Conservation (phyloP, 345 rosid species). For the Nasturtium officinale region DNA sequence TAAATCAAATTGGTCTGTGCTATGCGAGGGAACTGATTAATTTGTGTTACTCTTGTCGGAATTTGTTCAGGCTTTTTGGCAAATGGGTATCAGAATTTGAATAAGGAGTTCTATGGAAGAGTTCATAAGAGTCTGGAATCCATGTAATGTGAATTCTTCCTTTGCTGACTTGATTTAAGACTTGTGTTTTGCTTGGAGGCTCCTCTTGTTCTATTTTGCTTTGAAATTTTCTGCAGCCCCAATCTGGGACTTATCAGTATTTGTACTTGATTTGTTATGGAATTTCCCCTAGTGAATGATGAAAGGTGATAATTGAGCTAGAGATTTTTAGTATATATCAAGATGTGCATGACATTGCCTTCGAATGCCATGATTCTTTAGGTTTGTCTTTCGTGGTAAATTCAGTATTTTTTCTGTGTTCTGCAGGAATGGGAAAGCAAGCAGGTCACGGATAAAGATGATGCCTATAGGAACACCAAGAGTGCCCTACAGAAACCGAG, state of each 20-base stretch:
- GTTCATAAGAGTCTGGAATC: constrained; percentile 66
- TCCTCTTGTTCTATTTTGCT: constrained; percentile 18
- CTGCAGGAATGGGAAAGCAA: constrained; percentile 54
- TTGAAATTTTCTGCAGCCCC: neutral
- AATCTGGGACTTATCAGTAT: neutral
- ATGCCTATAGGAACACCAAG: constrained; percentile 85
- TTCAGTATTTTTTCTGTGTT: constrained; percentile 18
- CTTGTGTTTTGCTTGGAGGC: constrained; percentile 8
- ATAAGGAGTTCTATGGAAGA: constrained; percentile 68
- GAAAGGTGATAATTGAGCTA: constrained; percentile 11
- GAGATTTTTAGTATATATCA: constrained; percentile 1
- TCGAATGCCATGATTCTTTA: neutral
- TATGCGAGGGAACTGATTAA: constrained; percentile 13
- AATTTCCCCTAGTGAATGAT: neutral
- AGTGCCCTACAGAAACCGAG: constrained; percentile 71
- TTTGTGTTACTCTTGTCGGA: constrained; percentile 15
- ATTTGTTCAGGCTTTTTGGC: constrained; percentile 50
- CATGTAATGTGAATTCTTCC: constrained; percentile 51
- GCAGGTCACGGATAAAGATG: constrained; percentile 60
- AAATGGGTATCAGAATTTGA: constrained; percentile 58
- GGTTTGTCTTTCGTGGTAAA: neutral
- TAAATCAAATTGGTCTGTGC: constrained; percentile 7
- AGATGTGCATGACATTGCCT: neutral
- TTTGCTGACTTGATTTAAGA: neutral
- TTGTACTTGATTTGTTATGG: neutral